Evolutionary conservation across 331 rosid species (phyloP), one percentile per base, ranked within the genome.

Genomic region (Prunus yedoensis): DNA sequence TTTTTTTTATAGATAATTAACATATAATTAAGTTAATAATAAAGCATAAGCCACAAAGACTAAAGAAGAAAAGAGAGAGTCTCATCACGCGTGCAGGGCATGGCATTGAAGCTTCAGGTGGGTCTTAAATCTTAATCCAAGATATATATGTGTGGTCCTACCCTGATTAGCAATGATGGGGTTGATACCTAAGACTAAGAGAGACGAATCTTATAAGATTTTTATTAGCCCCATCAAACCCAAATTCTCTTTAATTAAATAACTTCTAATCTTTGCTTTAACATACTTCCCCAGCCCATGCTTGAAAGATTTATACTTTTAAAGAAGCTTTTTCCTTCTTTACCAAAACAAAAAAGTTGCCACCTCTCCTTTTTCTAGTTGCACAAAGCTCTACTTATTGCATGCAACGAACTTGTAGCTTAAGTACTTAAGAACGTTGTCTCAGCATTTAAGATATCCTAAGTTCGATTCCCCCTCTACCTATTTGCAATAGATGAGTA

Each of bases 161-260:
- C 66, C 61, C 62, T 88, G 71, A 87, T 81, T 81, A 81, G 81
- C 91, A 88, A 89, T 89, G 81, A 87, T 91, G 88, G 82, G 79
- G 15, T 57, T 83, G 87, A 74, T 78, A 80, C 80, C 71, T 79
- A 65, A 66, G 52, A 54, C 46, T 38, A 38, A 38, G 43, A 38
- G 52, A 49, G 49, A 57, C 77, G 76, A 79, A 74, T 83, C 82
- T 82, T 71, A 18, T 25, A 66, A 80, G 83, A 85, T 87, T 68
- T 68, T 62, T 51, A 23, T 57, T 25, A 65, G 51, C 38, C 49
- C 17, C 65, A 58, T 13, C 69, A 7, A 66, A 49, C 62, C 74
- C 30, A 47, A 32, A 11, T 79, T 58, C 35, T 17, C 38, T 20
- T 20, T 50, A 20, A 52, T 69, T 35, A 56, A 70, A 15, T 38